A percentile compares a stretch with the other conserved stretches of the same genome.
Conservation (phyloP, 495 filamentous ascomycete species). For the Podospora anserina region DNA sequence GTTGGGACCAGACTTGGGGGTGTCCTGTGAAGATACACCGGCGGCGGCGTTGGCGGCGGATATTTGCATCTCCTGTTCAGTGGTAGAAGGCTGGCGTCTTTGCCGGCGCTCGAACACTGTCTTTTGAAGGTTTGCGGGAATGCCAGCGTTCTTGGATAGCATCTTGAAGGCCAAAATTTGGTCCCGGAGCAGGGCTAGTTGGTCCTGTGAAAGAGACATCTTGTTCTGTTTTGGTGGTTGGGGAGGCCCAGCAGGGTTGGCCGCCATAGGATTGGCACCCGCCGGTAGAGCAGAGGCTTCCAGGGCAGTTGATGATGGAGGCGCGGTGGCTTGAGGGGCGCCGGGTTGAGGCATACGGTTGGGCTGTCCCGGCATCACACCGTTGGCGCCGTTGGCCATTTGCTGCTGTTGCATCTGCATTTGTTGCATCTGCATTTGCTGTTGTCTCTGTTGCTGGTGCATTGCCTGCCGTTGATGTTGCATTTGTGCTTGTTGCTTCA, state of each 20-base stretch:
- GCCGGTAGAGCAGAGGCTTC: slow-evolving; percentile 37
- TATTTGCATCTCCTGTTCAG: slow-evolving; percentile 47
- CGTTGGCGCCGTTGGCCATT: slow-evolving; percentile 42
- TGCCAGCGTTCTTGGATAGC: slow-evolving; percentile 73
- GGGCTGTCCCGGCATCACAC: slow-evolving; percentile 42
- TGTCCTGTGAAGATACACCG: slow-evolving; percentile 51
- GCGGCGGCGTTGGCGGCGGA: slow-evolving; percentile 46
- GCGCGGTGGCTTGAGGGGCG: slow-evolving; percentile 32
- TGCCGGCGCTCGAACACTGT: slow-evolving; percentile 71
- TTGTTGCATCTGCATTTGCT: slow-evolving; percentile 43
- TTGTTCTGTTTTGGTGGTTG: slow-evolving; percentile 16
- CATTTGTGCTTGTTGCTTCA: slow-evolving; percentile 45
- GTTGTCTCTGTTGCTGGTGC: slow-evolving; percentile 18
- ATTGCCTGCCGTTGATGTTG: slow-evolving; percentile 33
- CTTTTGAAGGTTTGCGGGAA: slow-evolving; percentile 70
- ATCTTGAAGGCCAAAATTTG: slow-evolving; percentile 83
- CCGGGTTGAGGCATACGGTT: slow-evolving; percentile 35
- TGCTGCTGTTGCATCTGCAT: slow-evolving; percentile 41
- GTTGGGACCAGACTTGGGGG: slow-evolving; percentile 36
- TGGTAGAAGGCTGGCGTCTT: slow-evolving; percentile 55
- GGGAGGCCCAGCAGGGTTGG: slow-evolving; percentile 23
- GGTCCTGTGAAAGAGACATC: slow-evolving; percentile 61
- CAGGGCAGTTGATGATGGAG: slow-evolving; percentile 29
- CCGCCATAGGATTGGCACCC: slow-evolving; percentile 41
- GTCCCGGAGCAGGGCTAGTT: slow-evolving; percentile 64